These are phyloP conservation scores for Teratosphaeria nubilosa DNA, from an alignment of 2,329 filamentous ascomycete species.

Conservation along the genomic window DNA sequence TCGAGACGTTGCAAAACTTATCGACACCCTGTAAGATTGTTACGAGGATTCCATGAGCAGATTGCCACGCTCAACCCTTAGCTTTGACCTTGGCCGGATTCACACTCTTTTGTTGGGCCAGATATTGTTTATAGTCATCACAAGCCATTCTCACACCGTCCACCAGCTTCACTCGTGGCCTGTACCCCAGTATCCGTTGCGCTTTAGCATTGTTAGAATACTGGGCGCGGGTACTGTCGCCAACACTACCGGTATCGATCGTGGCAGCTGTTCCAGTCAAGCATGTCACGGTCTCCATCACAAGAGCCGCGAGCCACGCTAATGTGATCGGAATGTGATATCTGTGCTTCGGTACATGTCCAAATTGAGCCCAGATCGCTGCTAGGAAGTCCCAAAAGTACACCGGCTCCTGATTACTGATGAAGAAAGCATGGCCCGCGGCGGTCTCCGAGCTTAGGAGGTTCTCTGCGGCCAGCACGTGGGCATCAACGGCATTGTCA, in stretches of 20 bases:
- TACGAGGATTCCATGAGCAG: constrained; percentile 6
- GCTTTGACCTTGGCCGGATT: background rate
- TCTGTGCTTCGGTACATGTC: constrained; percentile 40
- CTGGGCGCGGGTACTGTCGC: constrained; percentile 43
- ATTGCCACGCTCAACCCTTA: background rate
- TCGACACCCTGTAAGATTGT: constrained; percentile 26
- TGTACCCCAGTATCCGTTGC: constrained; percentile 42
- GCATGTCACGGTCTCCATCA: constrained; percentile 40
- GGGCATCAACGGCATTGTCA: constrained; percentile 62
- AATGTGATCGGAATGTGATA: constrained; percentile 39
- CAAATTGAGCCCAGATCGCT: constrained; percentile 60
- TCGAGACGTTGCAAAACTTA: constrained; percentile 17
- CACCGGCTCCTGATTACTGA: constrained; percentile 80
- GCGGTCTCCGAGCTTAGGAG: constrained; percentile 57
- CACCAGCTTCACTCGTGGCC: constrained; percentile 39
- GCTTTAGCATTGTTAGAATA: constrained; percentile 47
- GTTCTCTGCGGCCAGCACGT: constrained; percentile 68
- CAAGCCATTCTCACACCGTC: constrained; percentile 43
- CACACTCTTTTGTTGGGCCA: constrained; percentile 1
- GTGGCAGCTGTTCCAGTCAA: constrained; percentile 35
- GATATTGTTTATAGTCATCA: constrained; percentile 23
- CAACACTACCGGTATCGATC: constrained; percentile 44
- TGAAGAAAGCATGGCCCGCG: constrained; percentile 72
- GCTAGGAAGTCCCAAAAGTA: constrained; percentile 88
- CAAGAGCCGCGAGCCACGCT: constrained; percentile 38